phyloP scores from a whole-genome alignment of 345 rosid species.

The Salix caprea region DNA sequence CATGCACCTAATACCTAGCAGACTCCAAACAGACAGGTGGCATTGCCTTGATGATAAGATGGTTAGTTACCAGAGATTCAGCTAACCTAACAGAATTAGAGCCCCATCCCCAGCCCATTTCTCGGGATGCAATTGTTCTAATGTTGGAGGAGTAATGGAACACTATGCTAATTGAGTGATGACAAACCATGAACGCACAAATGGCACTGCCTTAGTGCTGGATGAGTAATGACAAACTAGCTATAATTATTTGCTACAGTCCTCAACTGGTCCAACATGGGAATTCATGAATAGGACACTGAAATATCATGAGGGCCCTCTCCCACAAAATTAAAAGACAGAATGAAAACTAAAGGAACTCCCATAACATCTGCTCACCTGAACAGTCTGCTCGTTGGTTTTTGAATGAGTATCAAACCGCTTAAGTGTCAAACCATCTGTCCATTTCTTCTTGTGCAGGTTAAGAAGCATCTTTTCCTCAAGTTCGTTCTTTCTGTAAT shows the following conservation, averaged over 20 bases:
- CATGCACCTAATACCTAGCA: background rate
- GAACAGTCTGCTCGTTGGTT: constrained; percentile 47
- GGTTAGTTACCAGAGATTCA: no score
- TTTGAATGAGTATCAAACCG: constrained; percentile 86
- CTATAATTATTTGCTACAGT: background rate
- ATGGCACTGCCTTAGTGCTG: background rate
- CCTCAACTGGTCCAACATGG: background rate
- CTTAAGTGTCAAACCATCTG: constrained; percentile 86
- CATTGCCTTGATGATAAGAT: background rate
- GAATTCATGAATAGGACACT: background rate
- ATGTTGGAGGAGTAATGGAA: background rate
- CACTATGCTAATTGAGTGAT: background rate
- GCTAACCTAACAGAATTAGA: background rate
- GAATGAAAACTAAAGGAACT: background rate
- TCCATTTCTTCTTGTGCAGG: constrained; percentile 99
- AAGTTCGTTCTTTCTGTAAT: constrained; percentile 93
- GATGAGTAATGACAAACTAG: background rate
- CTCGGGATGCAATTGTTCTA: background rate
- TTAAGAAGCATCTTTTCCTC: constrained; percentile 97
- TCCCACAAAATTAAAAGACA: background rate
- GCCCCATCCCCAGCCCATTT: background rate
- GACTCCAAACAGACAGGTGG: background rate
- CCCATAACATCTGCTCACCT: constrained; percentile 38
- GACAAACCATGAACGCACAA: background rate
- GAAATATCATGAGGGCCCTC: background rate